A percentile compares a stretch with the other conserved stretches of the same genome.
These are phyloP conservation scores for Aspergillus sp. DNA, from an alignment of 2,329 filamentous ascomycete species.

Conservation along the genomic window DNA sequence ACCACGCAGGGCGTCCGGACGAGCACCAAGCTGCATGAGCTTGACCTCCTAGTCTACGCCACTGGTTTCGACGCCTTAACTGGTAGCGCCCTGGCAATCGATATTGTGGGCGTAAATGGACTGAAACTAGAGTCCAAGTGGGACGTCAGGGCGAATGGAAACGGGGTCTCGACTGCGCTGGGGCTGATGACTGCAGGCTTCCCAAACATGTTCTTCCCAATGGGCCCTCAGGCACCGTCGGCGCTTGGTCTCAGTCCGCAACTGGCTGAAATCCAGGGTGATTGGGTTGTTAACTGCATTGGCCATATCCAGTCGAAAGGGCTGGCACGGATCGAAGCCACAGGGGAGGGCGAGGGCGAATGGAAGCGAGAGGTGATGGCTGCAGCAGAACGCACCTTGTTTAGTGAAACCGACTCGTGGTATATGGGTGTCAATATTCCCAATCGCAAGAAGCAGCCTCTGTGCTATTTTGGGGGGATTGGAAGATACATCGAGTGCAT, in stretches of 20 bases:
- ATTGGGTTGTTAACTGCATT: slow-evolving; percentile 56
- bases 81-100: background rate
- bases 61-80: background rate
- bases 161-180: slow-evolving; percentile 34
- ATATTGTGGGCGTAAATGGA: background rate
- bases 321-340: slow-evolving; percentile 54
- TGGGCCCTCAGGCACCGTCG: slow-evolving; percentile 58
- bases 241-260: slow-evolving; percentile 57
- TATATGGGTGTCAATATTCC: slow-evolving; percentile 5
- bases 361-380: slow-evolving; percentile 54
- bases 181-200: slow-evolving; percentile 45
- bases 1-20: background rate
- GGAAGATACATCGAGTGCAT: background rate
- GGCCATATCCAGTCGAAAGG: slow-evolving; percentile 46
- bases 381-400: slow-evolving; percentile 46
- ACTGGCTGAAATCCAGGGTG: slow-evolving; percentile 54
- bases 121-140: slow-evolving; percentile 37
- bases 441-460: background rate
- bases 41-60: background rate
- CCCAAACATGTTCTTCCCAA: slow-evolving; percentile 54
- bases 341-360: slow-evolving; percentile 43
- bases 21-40: background rate
- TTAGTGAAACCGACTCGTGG: slow-evolving; percentile 41
- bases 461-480: slow-evolving; percentile 1
- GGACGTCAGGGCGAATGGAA: slow-evolving; percentile 8